A percentile compares a stretch with the other conserved stretches of the same genome.
Conservation (phyloP, 1,284 basidiomycete genomes). For the Inonotus hispidus region DNA sequence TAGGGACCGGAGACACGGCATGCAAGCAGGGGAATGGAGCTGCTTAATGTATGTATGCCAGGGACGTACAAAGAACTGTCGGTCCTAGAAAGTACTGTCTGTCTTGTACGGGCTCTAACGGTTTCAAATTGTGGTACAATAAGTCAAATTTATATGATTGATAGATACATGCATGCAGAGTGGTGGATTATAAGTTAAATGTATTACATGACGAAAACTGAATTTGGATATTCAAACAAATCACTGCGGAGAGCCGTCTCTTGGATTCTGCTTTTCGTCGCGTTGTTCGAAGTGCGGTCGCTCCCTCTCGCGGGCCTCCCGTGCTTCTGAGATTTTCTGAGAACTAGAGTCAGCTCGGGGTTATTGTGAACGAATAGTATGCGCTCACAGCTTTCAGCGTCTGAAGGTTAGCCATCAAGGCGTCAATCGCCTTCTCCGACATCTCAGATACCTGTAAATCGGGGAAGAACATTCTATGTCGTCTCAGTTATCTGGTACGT, state of each 20-base stretch:
- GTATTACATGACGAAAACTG: not conserved
- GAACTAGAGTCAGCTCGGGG: not conserved
- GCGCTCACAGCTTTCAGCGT: slow-evolving; percentile 51
- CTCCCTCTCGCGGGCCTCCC: slow-evolving; percentile 46
- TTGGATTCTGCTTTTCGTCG: slow-evolving; percentile 21
- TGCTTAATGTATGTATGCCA: not conserved
- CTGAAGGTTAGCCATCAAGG: slow-evolving; percentile 49
- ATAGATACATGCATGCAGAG: not conserved
- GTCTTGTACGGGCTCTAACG: not conserved
- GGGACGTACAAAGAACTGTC: too few relatives aligned
- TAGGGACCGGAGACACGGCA: slow-evolving; percentile 13
- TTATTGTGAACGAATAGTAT: not conserved
- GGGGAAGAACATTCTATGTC: slow-evolving; percentile 33
- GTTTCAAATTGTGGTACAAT: not conserved
- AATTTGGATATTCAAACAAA: not conserved
- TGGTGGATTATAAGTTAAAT: not conserved
- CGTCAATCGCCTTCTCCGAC: slow-evolving; percentile 65
- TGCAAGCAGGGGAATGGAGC: slow-evolving; percentile 14
- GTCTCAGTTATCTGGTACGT: slow-evolving; percentile 49
- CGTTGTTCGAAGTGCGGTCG: slow-evolving; percentile 36
- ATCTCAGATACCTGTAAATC: slow-evolving; percentile 49
- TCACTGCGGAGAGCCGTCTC: slow-evolving; percentile 17
- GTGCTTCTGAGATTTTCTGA: slow-evolving; percentile 59
- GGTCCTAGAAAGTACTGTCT: not conserved
- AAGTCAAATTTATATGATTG: not conserved